Percentiles rank a stretch among this genome's conserved stretches.
These are phyloP conservation scores for Globisporangium paddicum DNA, from an alignment of 352 stramenopile genomes.

Conservation along the genomic window DNA sequence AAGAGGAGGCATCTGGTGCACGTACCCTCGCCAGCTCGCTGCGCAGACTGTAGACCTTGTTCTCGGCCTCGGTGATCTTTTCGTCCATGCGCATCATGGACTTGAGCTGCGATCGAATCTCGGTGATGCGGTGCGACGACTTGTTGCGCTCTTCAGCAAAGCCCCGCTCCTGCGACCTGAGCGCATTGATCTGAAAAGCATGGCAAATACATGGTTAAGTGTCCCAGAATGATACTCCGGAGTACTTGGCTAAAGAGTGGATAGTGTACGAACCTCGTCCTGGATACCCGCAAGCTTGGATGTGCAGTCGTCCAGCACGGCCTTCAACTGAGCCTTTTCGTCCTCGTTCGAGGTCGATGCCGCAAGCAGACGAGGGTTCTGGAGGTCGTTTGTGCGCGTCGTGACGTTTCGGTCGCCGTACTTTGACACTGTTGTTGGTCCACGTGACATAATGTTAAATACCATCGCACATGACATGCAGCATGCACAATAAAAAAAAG, in stretches of 20 bases:
- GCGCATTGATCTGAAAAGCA: conserved; percentile 32
- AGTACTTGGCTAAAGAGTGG: no score
- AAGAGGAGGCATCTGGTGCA: background rate
- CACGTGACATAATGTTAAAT: background rate
- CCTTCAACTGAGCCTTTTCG: conserved; percentile 60
- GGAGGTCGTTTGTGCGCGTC: conserved; percentile 80
- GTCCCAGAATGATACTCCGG: no score
- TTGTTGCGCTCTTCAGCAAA: conserved; percentile 56
- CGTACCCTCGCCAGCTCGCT: conserved; percentile 68
- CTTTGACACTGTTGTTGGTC: conserved; percentile 51
- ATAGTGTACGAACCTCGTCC: conserved; percentile 47
- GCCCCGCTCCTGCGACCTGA: conserved; percentile 60
- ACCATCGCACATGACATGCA: background rate
- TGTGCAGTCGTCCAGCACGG: conserved; percentile 36
- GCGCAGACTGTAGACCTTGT: conserved; percentile 65
- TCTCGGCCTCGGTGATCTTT: conserved; percentile 64
- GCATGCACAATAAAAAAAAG: no score
- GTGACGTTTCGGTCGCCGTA: conserved; percentile 81
- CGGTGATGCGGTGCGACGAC: conserved; percentile 52
- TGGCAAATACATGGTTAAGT: background rate
- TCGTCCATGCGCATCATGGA: conserved; percentile 67
- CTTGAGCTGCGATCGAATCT: conserved; percentile 69
- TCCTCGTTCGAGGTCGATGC: conserved; percentile 77
- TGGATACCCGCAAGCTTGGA: conserved; percentile 38
- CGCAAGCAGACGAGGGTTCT: conserved; percentile 58